These are phyloP conservation scores for Neurospora pannonica DNA, from an alignment of 495 filamentous ascomycete genomes.

Conservation along the genomic window DNA sequence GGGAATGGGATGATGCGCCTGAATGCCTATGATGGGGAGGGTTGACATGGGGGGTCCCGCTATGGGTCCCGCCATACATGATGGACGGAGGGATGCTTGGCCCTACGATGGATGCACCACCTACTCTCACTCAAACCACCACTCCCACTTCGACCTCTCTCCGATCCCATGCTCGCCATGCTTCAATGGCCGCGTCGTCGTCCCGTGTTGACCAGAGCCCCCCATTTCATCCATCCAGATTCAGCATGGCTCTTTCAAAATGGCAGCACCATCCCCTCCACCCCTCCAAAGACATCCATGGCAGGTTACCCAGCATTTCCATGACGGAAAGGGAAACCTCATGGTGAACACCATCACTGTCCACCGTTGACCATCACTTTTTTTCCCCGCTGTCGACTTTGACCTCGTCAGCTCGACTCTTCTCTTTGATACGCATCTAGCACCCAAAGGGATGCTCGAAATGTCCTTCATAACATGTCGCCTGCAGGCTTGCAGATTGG, in stretches of 20 bases:
- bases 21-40: neutral
- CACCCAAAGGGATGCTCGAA: constrained; percentile 1
- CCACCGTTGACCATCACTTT: neutral
- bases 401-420: neutral
- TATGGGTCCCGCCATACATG: neutral
- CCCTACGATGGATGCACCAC: neutral
- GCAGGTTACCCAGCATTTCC: neutral
- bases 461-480: constrained; percentile 14
- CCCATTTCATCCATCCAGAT: neutral
- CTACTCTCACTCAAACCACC: neutral
- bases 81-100: neutral
- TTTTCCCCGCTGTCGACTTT: neutral
- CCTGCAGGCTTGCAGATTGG: constrained; percentile 13
- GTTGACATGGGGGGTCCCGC: neutral
- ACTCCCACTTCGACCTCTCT: neutral
- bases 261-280: neutral
- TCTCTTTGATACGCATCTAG: neutral
- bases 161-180: neutral
- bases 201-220: neutral
- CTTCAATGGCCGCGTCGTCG: neutral
- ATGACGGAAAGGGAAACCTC: neutral
- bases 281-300: neutral
- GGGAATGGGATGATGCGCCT: neutral
- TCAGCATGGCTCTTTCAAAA: neutral
- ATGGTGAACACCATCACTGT: neutral